Evolutionary conservation across 2,329 filamentous ascomycete genomes (phyloP), one percentile per base, ranked within the genome.

Genomic region (Colletotrichum viniferum): DNA sequence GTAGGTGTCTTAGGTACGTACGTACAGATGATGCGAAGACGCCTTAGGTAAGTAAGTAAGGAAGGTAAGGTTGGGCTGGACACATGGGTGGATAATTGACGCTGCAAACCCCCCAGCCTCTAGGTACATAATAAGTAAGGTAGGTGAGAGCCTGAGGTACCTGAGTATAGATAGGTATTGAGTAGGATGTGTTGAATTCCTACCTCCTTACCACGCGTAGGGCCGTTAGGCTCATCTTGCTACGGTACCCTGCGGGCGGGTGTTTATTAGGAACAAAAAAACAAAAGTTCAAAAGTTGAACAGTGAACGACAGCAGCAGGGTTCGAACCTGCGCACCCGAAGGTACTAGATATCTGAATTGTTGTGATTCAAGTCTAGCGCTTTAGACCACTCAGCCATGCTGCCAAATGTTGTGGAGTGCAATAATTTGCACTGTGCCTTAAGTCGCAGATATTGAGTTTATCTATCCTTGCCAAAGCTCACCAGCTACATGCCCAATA

Each of bases 301-400:
- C n/a, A n/a, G 62, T 16, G 16, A 5, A 13, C 71, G 71, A 73
- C 71, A 73, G 68, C 71, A 73, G 71, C 71, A 70, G 71, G 71
- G 71, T 73, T 73, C 71, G 71, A 73, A 73, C 71, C 71, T 73
- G 66, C 71, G 71, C 71, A 56, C 32, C 71, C 71, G 71, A 73
- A 73, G 71, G 38, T 56, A 73, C 26, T 32, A 73, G 71, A 73
- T 73, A 5, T 21, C 2, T 5, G 38, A 70, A 38, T 6, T 3
- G 1, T 3, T 18, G 6, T 1, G 10, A 70, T 73, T 73, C 71
- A 73, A 73, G 71, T 73, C 71, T 73, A 32, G 26, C 71, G 32
- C 58, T 43, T 73, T 73, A 69, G 66, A 70, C 71, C 71, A 73
- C 71, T 73, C 71, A 43, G 58, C 32, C 71, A 73, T 73, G 71